A percentile compares a stretch with the other conserved stretches of the same genome.
phyloP scores from a whole-genome alignment of 1,139 yeast species.

The Waltiozyma sp. region DNA sequence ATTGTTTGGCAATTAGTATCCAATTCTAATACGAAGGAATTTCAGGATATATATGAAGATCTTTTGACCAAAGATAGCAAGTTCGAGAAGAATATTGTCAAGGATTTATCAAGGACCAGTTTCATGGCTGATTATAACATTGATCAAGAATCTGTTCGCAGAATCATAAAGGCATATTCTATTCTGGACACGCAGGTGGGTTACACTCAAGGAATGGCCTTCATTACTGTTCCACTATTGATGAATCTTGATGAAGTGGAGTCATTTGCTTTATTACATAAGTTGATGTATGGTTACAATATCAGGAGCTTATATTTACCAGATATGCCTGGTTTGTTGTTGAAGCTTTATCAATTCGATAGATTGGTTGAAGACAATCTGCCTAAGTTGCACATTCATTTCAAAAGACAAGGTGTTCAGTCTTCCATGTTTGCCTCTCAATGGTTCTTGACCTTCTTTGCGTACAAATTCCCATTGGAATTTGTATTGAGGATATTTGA shows the following conservation, averaged over 20 bases:
- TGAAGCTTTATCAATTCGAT: constrained; percentile 81
- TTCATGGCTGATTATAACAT: constrained; percentile 53
- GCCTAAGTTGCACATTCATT: constrained; percentile 64
- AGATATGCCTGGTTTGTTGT: constrained; percentile 88
- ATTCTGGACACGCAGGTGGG: constrained; percentile 89
- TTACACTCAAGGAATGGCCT: constrained; percentile 96
- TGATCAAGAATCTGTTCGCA: constrained; percentile 51
- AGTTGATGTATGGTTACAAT: constrained; percentile 75
- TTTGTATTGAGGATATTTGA: constrained; percentile 79
- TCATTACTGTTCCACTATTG: constrained; percentile 73
- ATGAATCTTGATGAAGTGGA: constrained; percentile 76
- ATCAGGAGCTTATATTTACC: constrained; percentile 70
- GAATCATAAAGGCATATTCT: constrained; percentile 75
- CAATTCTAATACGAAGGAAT: constrained; percentile 64
- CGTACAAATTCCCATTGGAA: constrained; percentile 82
- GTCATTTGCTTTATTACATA: constrained; percentile 71
- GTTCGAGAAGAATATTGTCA: constrained; percentile 66
- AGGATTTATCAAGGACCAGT: constrained; percentile 79
- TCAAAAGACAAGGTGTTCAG: constrained; percentile 73
- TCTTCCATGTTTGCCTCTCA: constrained; percentile 94
- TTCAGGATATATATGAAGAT: constrained; percentile 51
- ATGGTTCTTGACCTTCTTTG: constrained; percentile 91
- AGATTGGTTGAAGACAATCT: constrained; percentile 59
- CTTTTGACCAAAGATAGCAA: constrained; percentile 42
- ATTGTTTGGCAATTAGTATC: constrained; percentile 87